Base-by-base conservation (phyloP, 2,329 filamentous ascomycete genomes). In the Hypoxylon sp. region DNA sequence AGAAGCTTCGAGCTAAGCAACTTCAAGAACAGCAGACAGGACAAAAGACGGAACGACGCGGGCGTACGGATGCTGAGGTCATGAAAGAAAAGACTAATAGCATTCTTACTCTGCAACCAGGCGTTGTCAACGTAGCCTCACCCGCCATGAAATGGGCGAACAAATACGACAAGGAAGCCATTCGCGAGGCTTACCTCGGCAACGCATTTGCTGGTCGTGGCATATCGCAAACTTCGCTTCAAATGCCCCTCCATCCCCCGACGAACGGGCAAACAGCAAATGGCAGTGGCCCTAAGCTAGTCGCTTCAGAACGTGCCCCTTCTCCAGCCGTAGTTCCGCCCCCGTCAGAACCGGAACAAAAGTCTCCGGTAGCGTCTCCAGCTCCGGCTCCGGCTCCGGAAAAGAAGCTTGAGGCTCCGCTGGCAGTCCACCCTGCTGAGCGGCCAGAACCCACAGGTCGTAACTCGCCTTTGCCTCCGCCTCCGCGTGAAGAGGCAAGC, bases 141-240 rank as follows among this genome's bases (percentile, higher is more conserved):
- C 92, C 94, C 23, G 96, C 96, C 0, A 91, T 99, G 90, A 97
- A 97, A 79, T 99, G 96, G 96, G 93, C 95, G 32, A 95, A 86
- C 79, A 94, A 94, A 75, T 98, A 98, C 77, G 96, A 98, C 80
- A 97, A 96, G 80, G 90, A 96, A 75, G 85, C 91, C 6, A 91
- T 97, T 68, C 90, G 94, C 59, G 90, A 93, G 70, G 90, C 93
- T n/a, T 98, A 98, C 79, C 85, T 98, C 56, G 88, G 89, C 49
- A 90, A 97, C 76, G 83, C 82, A 51, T 88, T 85, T 71, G 90
- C 91, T 45, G 94, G 94, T 21, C 91, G 88, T 64, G 93, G 93
- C 11, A 69, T 82, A 19, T 83, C 82, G 1, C 80, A 82, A 43
- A 82, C 84, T 14, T 81, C 84, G 11, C 79, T 84, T 59, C 79